Base-by-base conservation (phyloP, 1,284 basidiomycete species). In the Chalciporus piperatoides region DNA sequence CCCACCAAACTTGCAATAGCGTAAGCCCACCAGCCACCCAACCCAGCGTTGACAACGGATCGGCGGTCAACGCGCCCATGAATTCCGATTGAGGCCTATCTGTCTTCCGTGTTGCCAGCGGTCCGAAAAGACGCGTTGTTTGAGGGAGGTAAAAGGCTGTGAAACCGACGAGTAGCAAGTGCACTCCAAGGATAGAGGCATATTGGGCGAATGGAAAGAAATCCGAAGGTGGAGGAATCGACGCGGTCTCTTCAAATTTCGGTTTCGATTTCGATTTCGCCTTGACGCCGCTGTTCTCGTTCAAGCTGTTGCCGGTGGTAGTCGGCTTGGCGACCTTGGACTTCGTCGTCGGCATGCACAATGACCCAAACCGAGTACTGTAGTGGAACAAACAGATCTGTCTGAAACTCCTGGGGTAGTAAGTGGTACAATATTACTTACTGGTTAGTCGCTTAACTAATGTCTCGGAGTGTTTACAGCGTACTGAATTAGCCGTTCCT, bases 1-100 rank as follows among this genome's bases (percentile, higher is more conserved):
- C 84, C 86, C 88, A 92, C 84, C 87, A 91, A 7, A 69, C 68
- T 60, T 88, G 80, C 37, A 90, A 65, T 3, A 89, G 50, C 3
- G 68, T 58, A 0, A 77, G 72, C 2, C 89, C 90, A 0, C 67
- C 61, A 44, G 77, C 79, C 39, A 85, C 71, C 73, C 82, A 90
- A 6, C 71, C 59, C 37, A 88, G 67, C 0, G 89, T 90, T 19
- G 71, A 67, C 1, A 71, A 63, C 2, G 90, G 86, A 57, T 76
- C 78, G 12, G 73, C 63, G 2, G 91, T 92, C 52, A 93, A 65
- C 1, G 80, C 71, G 21, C 80, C 79, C 17, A 91, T 68, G 60
- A 87, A 81, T 15, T 77, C 75, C 57, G 80, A 77, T 57, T 86
- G 82, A 6, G 84, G 83, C 51, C 78, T 71, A 59, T 90, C 86